Evolutionary conservation across 306 rosid genomes (phyloP).

Genomic region (Medicago arabica): DNA sequence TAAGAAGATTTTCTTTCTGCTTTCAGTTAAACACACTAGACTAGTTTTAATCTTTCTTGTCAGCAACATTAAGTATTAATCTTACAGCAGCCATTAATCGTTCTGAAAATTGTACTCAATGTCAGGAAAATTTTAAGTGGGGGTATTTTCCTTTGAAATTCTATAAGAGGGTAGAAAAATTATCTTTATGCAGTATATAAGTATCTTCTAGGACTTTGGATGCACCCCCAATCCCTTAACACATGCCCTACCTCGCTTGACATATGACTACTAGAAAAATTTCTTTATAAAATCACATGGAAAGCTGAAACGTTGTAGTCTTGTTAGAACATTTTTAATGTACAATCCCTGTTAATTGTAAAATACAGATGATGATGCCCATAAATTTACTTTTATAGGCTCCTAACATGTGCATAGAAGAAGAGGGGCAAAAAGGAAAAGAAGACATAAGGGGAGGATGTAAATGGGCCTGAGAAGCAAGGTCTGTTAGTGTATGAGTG

Average conservation of each 20-base stretch:
- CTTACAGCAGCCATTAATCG: constrained; percentile 12
- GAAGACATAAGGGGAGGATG: no score
- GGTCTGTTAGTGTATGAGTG: no score
- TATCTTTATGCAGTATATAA: no score
- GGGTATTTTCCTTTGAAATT: constrained; percentile 16
- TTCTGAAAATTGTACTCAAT: background rate
- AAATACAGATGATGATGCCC: constrained; percentile 23
- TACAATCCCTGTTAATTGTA: constrained; percentile 4
- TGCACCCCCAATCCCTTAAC: background rate
- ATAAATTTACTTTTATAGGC: constrained; percentile 17
- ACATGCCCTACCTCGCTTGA: background rate
- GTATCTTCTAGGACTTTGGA: background rate
- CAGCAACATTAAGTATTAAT: background rate
- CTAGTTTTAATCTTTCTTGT: constrained; percentile 19
- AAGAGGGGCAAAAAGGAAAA: no score
- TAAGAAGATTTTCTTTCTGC: constrained; percentile 11
- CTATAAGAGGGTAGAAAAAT: no score
- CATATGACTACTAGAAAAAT: constrained; percentile 11
- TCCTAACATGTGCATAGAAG: background rate
- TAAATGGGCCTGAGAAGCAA: no score
- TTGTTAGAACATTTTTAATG: constrained; percentile 3
- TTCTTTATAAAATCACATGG: constrained; percentile 1
- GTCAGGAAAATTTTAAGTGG: background rate
- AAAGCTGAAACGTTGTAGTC: constrained; percentile 9
- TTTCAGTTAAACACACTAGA: background rate